A percentile compares a stretch with the other conserved stretches of the same genome.
Conservation (phyloP, 2,329 filamentous ascomycete species). For the Zopfia rhizophila region DNA sequence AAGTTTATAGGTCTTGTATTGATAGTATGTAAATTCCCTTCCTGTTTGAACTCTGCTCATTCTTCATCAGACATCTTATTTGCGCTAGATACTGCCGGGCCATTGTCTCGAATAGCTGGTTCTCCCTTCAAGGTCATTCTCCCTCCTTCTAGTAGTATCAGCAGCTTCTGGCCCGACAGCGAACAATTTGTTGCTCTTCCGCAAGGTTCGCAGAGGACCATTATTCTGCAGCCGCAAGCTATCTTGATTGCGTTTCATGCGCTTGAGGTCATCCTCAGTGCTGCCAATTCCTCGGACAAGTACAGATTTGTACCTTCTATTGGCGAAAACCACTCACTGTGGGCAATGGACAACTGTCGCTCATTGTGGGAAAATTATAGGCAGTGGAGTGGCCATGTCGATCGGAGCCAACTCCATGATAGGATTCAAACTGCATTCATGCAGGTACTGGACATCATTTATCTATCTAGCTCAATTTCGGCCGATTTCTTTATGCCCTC, state of each 20-base stretch:
- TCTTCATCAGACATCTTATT: slow-evolving; percentile 56
- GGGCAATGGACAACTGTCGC: slow-evolving; percentile 37
- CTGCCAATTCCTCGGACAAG: neutral
- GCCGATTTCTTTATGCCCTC: slow-evolving; percentile 23
- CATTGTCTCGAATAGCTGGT: slow-evolving; percentile 16
- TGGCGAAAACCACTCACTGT: slow-evolving; percentile 33
- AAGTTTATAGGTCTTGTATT: slow-evolving; percentile 54
- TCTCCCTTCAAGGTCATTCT: slow-evolving; percentile 42
- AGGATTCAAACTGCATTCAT: slow-evolving; percentile 35
- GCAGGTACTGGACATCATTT: slow-evolving; percentile 31
- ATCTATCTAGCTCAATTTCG: slow-evolving; percentile 11
- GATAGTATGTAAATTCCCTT: slow-evolving; percentile 46
- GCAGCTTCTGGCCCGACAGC: slow-evolving; percentile 50
- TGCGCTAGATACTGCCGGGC: slow-evolving; percentile 51
- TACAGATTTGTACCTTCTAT: neutral
- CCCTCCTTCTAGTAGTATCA: slow-evolving; percentile 53
- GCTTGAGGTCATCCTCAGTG: slow-evolving; percentile 29
- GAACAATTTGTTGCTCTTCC: slow-evolving; percentile 54
- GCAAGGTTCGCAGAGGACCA: slow-evolving; percentile 48
- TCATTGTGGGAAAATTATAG: slow-evolving; percentile 38
- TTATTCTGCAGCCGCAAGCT: slow-evolving; percentile 36
- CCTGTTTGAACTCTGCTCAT: slow-evolving; percentile 2
- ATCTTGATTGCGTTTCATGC: slow-evolving; percentile 40
- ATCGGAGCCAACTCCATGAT: slow-evolving; percentile 26
- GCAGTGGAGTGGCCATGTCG: slow-evolving; percentile 28